Evolutionary conservation across 768 basidiomycete genomes (phyloP).

Genomic region (Tylopilus sp.): DNA sequence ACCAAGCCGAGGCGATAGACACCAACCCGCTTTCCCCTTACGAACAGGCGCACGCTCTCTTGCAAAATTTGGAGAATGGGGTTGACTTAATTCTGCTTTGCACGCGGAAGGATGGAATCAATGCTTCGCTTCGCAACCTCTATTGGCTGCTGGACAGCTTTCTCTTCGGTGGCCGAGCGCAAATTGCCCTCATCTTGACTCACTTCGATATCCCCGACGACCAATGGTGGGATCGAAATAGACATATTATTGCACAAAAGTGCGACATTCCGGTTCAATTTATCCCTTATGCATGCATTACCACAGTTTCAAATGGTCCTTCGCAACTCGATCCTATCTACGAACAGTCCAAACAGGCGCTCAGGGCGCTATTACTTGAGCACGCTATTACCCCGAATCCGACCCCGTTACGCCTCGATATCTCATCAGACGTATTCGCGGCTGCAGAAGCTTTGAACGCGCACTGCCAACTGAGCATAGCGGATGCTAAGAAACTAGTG

Average conservation of each 20-base stretch:
- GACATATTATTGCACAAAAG: constrained; percentile 15
- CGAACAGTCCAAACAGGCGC: constrained; percentile 12
- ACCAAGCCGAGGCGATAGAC: constrained; percentile 19
- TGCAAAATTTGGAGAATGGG: constrained; percentile 33
- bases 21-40: constrained; percentile 20
- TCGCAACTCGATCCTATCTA: not conserved
- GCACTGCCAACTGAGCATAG: constrained; percentile 9
- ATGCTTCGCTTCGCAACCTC: constrained; percentile 32
- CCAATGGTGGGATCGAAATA: constrained; percentile 40
- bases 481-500: constrained; percentile 12
- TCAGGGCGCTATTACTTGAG: constrained; percentile 9
- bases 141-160: constrained; percentile 37
- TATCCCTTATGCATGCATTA: constrained; percentile 18
- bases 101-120: constrained; percentile 38
- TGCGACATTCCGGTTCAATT: constrained; percentile 10
- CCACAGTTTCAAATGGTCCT: constrained; percentile 8
- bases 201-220: constrained; percentile 34
- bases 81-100: constrained; percentile 40
- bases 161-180: constrained; percentile 36
- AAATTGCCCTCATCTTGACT: constrained; percentile 37
- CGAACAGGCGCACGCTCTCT: constrained; percentile 31
- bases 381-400: constrained; percentile 6
- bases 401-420: constrained; percentile 13
- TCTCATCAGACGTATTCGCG: constrained; percentile 7
- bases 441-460: constrained; percentile 8